These are phyloP conservation scores for Actinomortierella ambigua DNA, from an alignment of 371 early-diverging fungal genomes.

Conservation along the genomic window DNA sequence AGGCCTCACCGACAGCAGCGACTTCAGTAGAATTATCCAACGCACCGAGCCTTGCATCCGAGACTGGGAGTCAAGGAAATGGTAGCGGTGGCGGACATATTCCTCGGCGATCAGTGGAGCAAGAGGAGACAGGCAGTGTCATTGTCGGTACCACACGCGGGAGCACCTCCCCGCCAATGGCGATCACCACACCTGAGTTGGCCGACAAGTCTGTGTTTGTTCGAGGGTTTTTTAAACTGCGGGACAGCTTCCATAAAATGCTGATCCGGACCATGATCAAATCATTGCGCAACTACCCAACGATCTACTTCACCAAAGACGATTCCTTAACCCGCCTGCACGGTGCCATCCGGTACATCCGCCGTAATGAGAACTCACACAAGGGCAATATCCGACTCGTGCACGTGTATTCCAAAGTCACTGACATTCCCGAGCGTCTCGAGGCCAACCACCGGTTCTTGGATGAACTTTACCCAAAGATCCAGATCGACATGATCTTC, in stretches of 20 bases:
- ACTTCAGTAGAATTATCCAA: no score
- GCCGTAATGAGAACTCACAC: slow-evolving; percentile 49
- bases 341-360: slow-evolving; percentile 50
- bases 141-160: no score
- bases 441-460: slow-evolving; percentile 52
- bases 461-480: slow-evolving; percentile 57
- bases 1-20: no score
- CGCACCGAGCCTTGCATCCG: no score
- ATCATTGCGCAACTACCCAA: slow-evolving; percentile 47
- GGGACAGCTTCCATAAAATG: slow-evolving; percentile 4
- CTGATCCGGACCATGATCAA: slow-evolving; percentile 36
- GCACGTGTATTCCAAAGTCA: slow-evolving; percentile 43
- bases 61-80: no score
- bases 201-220: no score
- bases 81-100: no score
- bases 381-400: slow-evolving; percentile 55
- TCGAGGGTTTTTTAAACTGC: background rate
- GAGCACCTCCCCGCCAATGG: no score
- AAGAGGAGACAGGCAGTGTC: no score
- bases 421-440: slow-evolving; percentile 48
- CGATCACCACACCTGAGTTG: no score
- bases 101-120: no score
- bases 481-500: slow-evolving; percentile 55
- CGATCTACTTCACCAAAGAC: slow-evolving; percentile 59
- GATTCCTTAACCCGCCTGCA: slow-evolving; percentile 59